Evolutionary conservation across 208 protist species (phyloP), one percentile per base, ranked within the genome.

Genomic region (Crithidia sp.): DNA sequence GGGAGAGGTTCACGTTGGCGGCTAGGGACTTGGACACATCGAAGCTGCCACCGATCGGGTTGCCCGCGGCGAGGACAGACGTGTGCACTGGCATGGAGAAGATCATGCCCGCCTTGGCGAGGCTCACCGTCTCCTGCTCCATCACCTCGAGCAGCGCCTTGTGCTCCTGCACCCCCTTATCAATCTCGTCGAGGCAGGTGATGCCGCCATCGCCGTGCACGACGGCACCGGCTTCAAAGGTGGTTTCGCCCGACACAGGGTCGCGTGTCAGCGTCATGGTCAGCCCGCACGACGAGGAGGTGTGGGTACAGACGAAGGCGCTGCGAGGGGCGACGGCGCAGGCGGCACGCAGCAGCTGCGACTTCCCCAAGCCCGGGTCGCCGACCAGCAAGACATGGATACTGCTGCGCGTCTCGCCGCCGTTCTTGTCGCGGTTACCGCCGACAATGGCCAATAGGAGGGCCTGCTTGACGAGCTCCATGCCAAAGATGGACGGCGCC

Each of bases 141-240:
- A 99, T 99, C 16, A 99, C 99, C 86, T 99, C 99, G 8, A 99
- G 87, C 54, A 99, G 92, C 14, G 98, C 97, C 66, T 98, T 95
- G 84, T 99, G 98, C 79, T 99, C 98, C 16, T 81, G 75, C 12
- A 81, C 84, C 7, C 86, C 84, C 86, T 99, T 99, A 84, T 99
- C 99, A 81, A 99, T 99, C 73, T 99, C 99, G 76, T 99, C 99
- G 53, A 99, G 99, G 89, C 99, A 99, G 40, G 98, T 99, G 55
- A 98, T 83, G 40, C 98, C 98, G 59, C 98, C 96, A 79, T 99
- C 98, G 7, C 95, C 96, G 65, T 99, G 92, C 19, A 99, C 98
- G 41, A 99, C 91, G 45, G 98, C 98, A 41, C 99, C 99, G 7
- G 99, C 98, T 73, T 99, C 99, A 65, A 99, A 97, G 13, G 97